A percentile compares a stretch with the other conserved stretches of the same genome.
Evolutionary conservation across 129 eudicot genomes (phyloP).

Genomic region (Arctium minus): DNA sequence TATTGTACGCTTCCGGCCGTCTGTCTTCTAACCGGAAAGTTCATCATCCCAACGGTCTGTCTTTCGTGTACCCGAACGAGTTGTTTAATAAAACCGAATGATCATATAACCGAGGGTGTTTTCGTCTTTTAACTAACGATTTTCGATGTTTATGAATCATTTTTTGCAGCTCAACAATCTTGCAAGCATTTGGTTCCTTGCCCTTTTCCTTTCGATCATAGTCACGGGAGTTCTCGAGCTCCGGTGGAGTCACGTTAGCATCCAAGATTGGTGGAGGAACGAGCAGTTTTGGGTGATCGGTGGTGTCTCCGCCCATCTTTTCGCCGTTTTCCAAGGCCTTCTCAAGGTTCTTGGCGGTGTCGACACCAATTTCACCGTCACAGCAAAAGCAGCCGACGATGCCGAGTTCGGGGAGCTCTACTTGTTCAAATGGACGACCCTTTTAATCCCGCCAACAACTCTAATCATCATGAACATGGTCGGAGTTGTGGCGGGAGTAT

Average conservation of each 20-base stretch:
- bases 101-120: background rate
- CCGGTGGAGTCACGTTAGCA: constrained; percentile 98
- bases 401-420: constrained; percentile 92
- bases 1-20: constrained; percentile 95
- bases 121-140: background rate
- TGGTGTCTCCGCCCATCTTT: constrained; percentile 97
- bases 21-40: constrained; percentile 96
- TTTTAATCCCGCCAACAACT: constrained; percentile 92
- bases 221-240: constrained; percentile 81
- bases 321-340: constrained; percentile 94
- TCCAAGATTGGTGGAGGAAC: constrained; percentile 94
- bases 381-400: constrained; percentile 84
- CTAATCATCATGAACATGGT: constrained; percentile 89
- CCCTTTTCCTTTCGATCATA: constrained; percentile 87
- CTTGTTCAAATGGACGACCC: constrained; percentile 98
- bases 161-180: constrained; percentile 79
- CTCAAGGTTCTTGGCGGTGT: constrained; percentile 96
- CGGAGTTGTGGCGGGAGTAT: constrained; percentile 93
- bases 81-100: too few relatives aligned
- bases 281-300: constrained; percentile 99
- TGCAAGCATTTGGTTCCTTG: constrained; percentile 95
- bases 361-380: constrained; percentile 89
- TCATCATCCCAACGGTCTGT: constrained; percentile 87
- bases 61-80: background rate
- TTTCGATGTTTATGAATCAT: background rate